phyloP scores from a whole-genome alignment of 805 yeast species.

The Zygotorulaspora danielsina region DNA sequence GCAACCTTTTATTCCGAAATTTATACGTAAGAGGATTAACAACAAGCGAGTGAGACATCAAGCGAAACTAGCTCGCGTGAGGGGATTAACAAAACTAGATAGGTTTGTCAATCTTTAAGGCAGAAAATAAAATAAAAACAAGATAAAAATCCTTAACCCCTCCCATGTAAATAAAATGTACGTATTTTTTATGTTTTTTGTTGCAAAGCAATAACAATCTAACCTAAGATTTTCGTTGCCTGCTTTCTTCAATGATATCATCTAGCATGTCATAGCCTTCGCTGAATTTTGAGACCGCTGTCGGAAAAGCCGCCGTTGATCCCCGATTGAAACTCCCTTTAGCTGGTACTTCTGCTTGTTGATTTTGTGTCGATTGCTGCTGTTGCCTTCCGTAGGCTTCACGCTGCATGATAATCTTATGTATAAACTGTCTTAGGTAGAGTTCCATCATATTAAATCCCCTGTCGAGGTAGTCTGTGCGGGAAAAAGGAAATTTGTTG shows the following conservation, averaged over 20 bases:
- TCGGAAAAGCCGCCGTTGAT: background rate
- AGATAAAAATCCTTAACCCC: constrained; percentile 1
- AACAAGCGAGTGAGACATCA: constrained; percentile 39
- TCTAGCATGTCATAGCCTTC: constrained; percentile 24
- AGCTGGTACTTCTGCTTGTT: background rate
- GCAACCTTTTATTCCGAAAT: constrained; percentile 58
- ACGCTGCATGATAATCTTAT: background rate
- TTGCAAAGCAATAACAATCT: constrained; percentile 7
- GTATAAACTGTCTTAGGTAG: constrained; percentile 1
- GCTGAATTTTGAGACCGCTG: constrained; percentile 1
- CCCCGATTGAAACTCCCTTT: background rate
- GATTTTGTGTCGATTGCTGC: background rate
- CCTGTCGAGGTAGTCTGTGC: constrained; percentile 12
- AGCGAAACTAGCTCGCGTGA: constrained; percentile 14
- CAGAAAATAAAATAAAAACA: background rate
- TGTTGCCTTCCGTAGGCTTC: background rate
- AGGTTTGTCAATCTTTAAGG: constrained; percentile 7
- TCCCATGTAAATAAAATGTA: constrained; percentile 2
- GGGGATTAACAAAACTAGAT: constrained; percentile 17
- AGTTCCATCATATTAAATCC: constrained; percentile 8
- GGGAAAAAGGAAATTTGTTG: constrained; percentile 9
- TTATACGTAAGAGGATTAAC: constrained; percentile 42
- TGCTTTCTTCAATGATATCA: constrained; percentile 18
- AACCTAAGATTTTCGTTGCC: constrained; percentile 1
- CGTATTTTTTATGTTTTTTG: constrained; percentile 1